Evolutionary conservation across 169 alveolate species (phyloP), one percentile per base, ranked within the genome.

Genomic region (Plasmodium cynomolgi): DNA sequence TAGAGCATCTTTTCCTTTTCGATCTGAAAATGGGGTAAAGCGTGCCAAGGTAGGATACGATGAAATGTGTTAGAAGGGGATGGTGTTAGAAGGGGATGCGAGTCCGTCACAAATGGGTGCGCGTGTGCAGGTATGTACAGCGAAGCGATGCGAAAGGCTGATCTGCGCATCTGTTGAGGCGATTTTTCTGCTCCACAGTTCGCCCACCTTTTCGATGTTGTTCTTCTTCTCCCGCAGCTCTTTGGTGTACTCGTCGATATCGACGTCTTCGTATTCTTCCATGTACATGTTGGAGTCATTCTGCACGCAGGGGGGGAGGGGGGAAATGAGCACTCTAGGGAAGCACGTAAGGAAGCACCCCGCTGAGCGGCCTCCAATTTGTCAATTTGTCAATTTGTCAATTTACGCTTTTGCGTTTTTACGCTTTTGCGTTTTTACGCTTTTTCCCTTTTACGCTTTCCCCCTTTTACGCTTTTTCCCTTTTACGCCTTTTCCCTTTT

Each of bases 261-360:
- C 94, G 39, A 68, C 29, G 37, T 88, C 94, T 77, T 88, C 94
- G 56, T 88, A 88, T 26, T 88, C 94, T 58, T 88, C 88, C 94
- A 88, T 88, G 84, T 79, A 88, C 20, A 88, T 88, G 58, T 68
- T 88, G 26, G 94, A 58, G 50, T 88, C 94, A 81, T 54, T 79
- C 94, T 88, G 71, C 9, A 72, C 2, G 9, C 15, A 20, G 68
- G 72, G 26, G 23, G 62, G 20, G 50, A 15, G 2, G 23, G 31
- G 26, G 20, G n/a, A 84, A 72, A 68, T 68, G 7, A 71, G 4
- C 34, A 29, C 77, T 54, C 1, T 41, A 47, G 3, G 15, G 47
- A 73, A 39, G 33, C 20, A 3, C 41, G 7, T 23, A 41, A 13
- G 31, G 39, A 20, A n/a, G 26, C 39, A 68, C 39, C 77, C 8